Conservation (phyloP, 208 protist species). For the Sergeia podlipaevii region DNA sequence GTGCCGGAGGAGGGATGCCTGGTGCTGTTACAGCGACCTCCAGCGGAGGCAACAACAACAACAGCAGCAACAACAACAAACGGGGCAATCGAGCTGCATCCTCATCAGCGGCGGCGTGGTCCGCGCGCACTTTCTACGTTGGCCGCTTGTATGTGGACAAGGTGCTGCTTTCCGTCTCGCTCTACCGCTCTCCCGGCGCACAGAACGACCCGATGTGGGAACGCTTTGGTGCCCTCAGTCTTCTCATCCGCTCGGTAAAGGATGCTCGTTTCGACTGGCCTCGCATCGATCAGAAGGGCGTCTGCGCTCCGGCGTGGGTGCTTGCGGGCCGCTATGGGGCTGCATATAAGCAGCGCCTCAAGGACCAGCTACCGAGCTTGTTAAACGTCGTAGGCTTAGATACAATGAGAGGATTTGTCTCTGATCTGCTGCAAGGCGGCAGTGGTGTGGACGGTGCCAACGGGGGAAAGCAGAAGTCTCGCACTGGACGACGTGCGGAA, state of each 20-base stretch:
- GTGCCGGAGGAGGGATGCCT: neutral
- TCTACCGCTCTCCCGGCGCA: constrained; percentile 69
- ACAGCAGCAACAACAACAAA: neutral
- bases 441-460: neutral
- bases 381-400: constrained; percentile 68
- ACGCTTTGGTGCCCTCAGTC: constrained; percentile 45
- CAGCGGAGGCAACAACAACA: neutral
- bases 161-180: constrained; percentile 61
- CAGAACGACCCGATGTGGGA: constrained; percentile 72
- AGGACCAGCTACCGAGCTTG: constrained; percentile 62
- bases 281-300: constrained; percentile 38
- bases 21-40: neutral
- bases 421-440: constrained; percentile 34
- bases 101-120: constrained; percentile 16
- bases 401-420: constrained; percentile 72
- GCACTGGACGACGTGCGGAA: constrained; percentile 29
- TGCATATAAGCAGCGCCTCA: constrained; percentile 51
- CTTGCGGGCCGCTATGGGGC: constrained; percentile 53
- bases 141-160: constrained; percentile 51
- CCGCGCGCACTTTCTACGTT: constrained; percentile 38
- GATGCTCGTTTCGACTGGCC: constrained; percentile 69
- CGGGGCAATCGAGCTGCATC: neutral
- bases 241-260: constrained; percentile 64
- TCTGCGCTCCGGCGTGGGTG: constrained; percentile 71
- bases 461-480: constrained; percentile 33